Percentiles rank a stretch among this genome's conserved stretches.
These are phyloP conservation scores for Chamaecyparis obtusa DNA, from an alignment of 75 land plant species.

Conservation along the genomic window DNA sequence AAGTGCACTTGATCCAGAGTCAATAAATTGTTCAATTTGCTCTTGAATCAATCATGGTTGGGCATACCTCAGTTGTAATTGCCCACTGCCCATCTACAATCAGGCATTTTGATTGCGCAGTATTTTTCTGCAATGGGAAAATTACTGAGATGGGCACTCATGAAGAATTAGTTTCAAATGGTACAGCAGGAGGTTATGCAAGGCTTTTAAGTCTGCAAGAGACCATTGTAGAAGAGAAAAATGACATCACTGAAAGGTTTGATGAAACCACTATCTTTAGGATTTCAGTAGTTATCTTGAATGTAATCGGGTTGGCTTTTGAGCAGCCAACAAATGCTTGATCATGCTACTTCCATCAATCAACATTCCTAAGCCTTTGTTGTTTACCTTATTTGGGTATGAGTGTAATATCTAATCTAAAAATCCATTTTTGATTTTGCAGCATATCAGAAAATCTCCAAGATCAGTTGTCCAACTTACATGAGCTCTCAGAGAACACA, in stretches of 20 bases:
- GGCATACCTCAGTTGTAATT: constrained; percentile 37
- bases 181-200: background rate
- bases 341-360: background rate
- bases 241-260: background rate
- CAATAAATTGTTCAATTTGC: background rate
- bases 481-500: background rate
- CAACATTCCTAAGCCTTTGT: background rate
- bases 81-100: constrained; percentile 61
- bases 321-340: background rate
- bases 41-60: constrained; percentile 8
- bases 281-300: background rate
- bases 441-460: background rate
- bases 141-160: constrained; percentile 53
- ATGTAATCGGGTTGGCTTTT: background rate
- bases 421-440: background rate
- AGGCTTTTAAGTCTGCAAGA: background rate
- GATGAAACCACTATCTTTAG: background rate
- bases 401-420: background rate
- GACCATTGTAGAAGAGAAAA: background rate
- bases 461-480: background rate
- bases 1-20: constrained; percentile 2
- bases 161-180: constrained; percentile 7
- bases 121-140: constrained; percentile 52
- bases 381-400: background rate
- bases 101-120: constrained; percentile 44